These are phyloP conservation scores for Talaromyces sp. DNA, from an alignment of 2,329 filamentous ascomycete species.

Conservation along the genomic window DNA sequence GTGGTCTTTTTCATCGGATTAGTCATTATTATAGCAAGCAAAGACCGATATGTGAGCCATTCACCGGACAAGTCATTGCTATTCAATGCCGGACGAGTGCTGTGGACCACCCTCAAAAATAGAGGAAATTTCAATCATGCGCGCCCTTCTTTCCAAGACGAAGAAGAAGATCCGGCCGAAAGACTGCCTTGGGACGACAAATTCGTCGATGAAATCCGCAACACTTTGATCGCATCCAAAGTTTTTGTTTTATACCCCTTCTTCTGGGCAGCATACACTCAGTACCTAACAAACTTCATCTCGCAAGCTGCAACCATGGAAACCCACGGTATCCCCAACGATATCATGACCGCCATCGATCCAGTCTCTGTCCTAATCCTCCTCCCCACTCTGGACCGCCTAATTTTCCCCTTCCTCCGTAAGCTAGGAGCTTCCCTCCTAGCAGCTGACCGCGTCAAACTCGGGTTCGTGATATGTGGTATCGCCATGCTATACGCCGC, in stretches of 20 bases:
- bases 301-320: conserved; percentile 50
- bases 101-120: background rate
- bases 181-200: conserved; percentile 46
- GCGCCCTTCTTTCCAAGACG: conserved; percentile 5
- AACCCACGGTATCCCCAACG: conserved; percentile 50
- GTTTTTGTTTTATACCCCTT: conserved; percentile 31
- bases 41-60: background rate
- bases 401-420: conserved; percentile 48
- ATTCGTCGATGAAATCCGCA: conserved; percentile 29
- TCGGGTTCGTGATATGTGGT: conserved; percentile 45
- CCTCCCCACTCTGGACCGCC: conserved; percentile 48
- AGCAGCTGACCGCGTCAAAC: conserved; percentile 48
- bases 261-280: background rate
- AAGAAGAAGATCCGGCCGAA: conserved; percentile 13
- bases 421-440: conserved; percentile 45
- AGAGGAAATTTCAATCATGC: background rate
- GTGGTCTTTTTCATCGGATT: background rate
- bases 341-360: conserved; percentile 51
- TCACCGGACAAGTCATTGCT: background rate
- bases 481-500: conserved; percentile 46
- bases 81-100: background rate
- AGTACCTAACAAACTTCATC: conserved; percentile 1
- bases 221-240: conserved; percentile 25
- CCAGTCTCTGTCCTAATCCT: conserved; percentile 49
- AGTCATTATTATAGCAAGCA: background rate